Conservation (phyloP, 208 protist genomes). For the Acanthamoeba rhysodes region DNA sequence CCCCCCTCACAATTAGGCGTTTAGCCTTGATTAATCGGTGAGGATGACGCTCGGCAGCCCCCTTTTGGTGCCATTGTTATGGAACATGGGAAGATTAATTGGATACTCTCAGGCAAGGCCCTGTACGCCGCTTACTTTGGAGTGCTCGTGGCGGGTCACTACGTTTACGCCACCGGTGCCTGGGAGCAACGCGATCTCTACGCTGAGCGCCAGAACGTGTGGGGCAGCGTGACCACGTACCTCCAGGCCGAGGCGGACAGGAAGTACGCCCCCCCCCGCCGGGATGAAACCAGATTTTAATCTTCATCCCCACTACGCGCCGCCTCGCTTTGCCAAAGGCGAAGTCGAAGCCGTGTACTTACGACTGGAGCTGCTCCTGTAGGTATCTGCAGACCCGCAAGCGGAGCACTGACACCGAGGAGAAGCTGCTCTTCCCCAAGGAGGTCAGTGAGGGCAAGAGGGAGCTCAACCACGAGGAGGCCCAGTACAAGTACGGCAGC, state of each 20-base stretch:
- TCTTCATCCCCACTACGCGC: too few species aligned
- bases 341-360: too few species aligned
- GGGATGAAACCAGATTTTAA: not conserved
- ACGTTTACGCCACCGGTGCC: not conserved
- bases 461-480: not conserved
- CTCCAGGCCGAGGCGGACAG: constrained; percentile 64
- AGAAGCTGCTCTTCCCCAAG: constrained; percentile 13
- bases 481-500: not conserved
- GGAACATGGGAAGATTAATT: not conserved
- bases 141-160: not conserved
- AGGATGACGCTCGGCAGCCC: too few species aligned
- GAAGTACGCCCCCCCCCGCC: constrained; percentile 10
- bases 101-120: not conserved
- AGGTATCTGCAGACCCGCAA: constrained; percentile 27
- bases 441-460: not conserved
- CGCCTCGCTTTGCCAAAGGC: not conserved
- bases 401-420: not conserved
- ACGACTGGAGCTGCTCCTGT: not conserved
- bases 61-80: not conserved
- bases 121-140: constrained; percentile 34
- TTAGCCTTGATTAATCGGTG: not conserved
- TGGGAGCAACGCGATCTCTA: constrained; percentile 38
- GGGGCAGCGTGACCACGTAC: not conserved
- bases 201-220: constrained; percentile 22
- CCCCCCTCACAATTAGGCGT: not conserved